A percentile compares a stretch with the other conserved stretches of the same genome.
These are phyloP conservation scores for Candida cerambycidarum DNA, from an alignment of 805 yeast genomes.

Conservation along the genomic window DNA sequence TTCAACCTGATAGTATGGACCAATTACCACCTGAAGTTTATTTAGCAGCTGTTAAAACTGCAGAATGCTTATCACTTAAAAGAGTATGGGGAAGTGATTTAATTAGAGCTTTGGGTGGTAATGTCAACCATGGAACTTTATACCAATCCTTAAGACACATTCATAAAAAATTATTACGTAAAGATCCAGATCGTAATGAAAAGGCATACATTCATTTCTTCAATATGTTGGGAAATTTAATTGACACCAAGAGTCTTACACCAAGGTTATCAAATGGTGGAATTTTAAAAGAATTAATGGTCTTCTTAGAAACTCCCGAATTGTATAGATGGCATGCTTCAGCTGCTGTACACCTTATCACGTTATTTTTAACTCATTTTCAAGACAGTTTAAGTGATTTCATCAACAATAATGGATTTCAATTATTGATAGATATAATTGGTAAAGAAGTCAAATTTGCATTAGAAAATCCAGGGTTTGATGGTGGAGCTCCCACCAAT, in stretches of 20 bases:
- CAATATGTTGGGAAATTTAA: slow-evolving; percentile 60
- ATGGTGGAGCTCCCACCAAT: slow-evolving; percentile 56
- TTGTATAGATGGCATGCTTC: slow-evolving; percentile 57
- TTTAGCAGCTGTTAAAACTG: slow-evolving; percentile 60
- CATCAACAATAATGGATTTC: slow-evolving; percentile 65
- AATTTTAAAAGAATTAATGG: slow-evolving; percentile 60
- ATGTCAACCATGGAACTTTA: slow-evolving; percentile 79
- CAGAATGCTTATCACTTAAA: slow-evolving; percentile 67
- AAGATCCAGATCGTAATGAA: slow-evolving; percentile 31
- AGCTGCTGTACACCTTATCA: slow-evolving; percentile 61
- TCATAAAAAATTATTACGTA: slow-evolving; percentile 47
- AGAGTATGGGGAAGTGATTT: slow-evolving; percentile 75
- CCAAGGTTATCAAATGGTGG: slow-evolving; percentile 73
- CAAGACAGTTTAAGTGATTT: slow-evolving; percentile 61
- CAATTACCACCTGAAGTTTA: slow-evolving; percentile 52
- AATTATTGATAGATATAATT: slow-evolving; percentile 56
- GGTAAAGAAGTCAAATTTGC: slow-evolving; percentile 66
- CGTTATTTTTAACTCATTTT: slow-evolving; percentile 42
- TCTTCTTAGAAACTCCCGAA: slow-evolving; percentile 54
- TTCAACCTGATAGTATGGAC: slow-evolving; percentile 60
- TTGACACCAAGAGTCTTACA: slow-evolving; percentile 54
- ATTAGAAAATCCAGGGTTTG: slow-evolving; percentile 54
- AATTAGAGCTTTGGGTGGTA: slow-evolving; percentile 76
- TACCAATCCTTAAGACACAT: slow-evolving; percentile 70
- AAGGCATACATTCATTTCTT: slow-evolving; percentile 56